Percentiles rank a stretch among this genome's conserved stretches.
Conservation (phyloP, 345 rosid genomes). For the Jatropha curcas region DNA sequence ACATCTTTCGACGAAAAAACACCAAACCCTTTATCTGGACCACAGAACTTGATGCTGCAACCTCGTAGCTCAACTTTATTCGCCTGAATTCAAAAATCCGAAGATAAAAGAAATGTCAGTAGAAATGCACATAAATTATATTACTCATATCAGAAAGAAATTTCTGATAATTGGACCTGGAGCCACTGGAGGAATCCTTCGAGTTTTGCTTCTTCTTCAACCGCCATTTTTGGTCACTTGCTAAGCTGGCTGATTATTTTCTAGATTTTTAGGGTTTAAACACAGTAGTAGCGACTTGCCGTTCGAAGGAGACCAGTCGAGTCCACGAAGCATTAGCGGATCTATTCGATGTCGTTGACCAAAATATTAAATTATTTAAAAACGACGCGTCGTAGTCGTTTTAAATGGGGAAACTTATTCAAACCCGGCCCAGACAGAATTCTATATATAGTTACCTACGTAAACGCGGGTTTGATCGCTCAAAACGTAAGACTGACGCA, state of each 20-base stretch:
- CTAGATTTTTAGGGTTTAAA: neutral
- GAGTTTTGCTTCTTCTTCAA: slow-evolving; percentile 47
- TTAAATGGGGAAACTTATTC: too few relatives aligned
- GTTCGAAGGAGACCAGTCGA: too few relatives aligned
- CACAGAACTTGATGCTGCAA: slow-evolving; percentile 59
- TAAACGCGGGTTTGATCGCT: too few relatives aligned
- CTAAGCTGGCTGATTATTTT: neutral
- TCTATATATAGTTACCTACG: too few relatives aligned
- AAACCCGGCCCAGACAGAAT: too few relatives aligned
- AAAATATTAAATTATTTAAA: too few relatives aligned
- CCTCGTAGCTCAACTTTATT: slow-evolving; percentile 74
- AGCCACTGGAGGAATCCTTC: slow-evolving; percentile 64
- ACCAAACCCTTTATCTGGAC: slow-evolving; percentile 69
- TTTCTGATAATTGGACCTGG: slow-evolving; percentile 35
- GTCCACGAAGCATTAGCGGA: too few relatives aligned
- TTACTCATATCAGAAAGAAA: neutral
- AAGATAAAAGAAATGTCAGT: neutral
- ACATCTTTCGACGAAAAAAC: slow-evolving; percentile 46
- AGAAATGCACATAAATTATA: neutral
- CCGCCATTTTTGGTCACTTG: slow-evolving; percentile 36
- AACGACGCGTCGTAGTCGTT: too few relatives aligned
- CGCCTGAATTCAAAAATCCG: slow-evolving; percentile 38
- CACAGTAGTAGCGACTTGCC: too few relatives aligned
- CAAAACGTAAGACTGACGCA: too few relatives aligned
- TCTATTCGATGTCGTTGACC: too few relatives aligned